Conservation (phyloP, 192 early-diverging fungal species). For the Rhizoclosmatium globosum region DNA sequence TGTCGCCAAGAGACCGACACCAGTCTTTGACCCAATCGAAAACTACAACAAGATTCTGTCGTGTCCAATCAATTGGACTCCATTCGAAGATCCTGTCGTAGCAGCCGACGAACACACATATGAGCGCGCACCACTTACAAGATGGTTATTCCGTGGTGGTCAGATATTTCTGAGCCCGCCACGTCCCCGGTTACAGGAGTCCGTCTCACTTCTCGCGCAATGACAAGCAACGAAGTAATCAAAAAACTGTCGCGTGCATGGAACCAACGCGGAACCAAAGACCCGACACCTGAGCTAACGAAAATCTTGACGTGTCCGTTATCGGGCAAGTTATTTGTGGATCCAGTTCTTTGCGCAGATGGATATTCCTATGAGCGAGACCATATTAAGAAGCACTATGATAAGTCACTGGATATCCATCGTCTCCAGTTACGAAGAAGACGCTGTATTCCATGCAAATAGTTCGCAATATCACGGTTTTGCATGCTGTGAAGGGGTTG, state of each 20-base stretch:
- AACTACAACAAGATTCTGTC: background rate
- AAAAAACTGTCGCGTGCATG: background rate
- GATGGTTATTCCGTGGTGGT: background rate
- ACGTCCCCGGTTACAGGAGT: background rate
- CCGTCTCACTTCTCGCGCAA: background rate
- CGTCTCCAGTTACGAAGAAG: background rate
- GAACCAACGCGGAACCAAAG: background rate
- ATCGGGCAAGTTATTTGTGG: background rate
- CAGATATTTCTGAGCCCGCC: too few relatives aligned
- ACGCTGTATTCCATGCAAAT: background rate
- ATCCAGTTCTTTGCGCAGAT: conserved; percentile 2
- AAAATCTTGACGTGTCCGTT: background rate
- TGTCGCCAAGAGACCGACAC: background rate
- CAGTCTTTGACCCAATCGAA: background rate
- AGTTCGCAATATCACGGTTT: background rate
- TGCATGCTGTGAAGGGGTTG: background rate
- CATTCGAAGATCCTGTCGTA: conserved; percentile 7
- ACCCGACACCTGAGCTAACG: background rate
- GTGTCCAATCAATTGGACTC: background rate
- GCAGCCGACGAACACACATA: background rate
- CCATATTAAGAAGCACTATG: background rate
- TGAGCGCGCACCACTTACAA: background rate
- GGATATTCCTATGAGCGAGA: background rate
- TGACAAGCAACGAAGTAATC: background rate
- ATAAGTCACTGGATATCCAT: background rate